Evolutionary conservation across 257 asterid genomes (phyloP).

Genomic region (Lithospermum erythrorhizon): DNA sequence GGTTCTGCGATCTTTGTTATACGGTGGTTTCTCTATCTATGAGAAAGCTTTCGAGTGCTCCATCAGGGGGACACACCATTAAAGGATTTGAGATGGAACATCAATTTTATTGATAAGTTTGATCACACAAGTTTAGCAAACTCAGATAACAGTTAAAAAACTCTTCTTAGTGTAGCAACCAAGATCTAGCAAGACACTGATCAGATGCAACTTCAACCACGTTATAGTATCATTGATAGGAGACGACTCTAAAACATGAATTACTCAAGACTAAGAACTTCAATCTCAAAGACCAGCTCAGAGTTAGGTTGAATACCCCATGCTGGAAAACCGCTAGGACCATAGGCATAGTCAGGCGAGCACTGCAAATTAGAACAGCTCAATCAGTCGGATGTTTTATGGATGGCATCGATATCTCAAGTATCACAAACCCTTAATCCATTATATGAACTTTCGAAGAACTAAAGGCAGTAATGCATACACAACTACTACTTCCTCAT

Average conservation of each 20-base stretch:
- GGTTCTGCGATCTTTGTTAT: too few species aligned
- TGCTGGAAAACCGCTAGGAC: constrained; percentile 65
- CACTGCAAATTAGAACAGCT: constrained; percentile 44
- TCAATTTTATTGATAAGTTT: too few species aligned
- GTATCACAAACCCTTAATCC: background rate
- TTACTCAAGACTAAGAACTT: constrained; percentile 52
- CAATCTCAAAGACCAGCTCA: constrained; percentile 71
- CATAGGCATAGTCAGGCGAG: constrained; percentile 92
- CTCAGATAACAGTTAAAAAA: background rate
- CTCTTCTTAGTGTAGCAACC: background rate
- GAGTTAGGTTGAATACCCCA: constrained; percentile 98
- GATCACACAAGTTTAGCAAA: background rate
- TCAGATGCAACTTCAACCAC: background rate
- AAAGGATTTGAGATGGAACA: background rate
- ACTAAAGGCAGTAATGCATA: background rate
- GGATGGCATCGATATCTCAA: too few species aligned
- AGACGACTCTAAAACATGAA: background rate
- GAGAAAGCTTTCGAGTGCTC: too few species aligned
- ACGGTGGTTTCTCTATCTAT: too few species aligned
- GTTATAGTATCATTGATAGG: background rate
- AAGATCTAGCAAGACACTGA: background rate
- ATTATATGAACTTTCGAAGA: too few species aligned
- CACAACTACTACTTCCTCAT: background rate
- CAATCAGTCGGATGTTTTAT: background rate
- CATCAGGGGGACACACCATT: too few species aligned